Base-by-base conservation (phyloP, 2,329 filamentous ascomycete genomes). In the Colletotrichum magnum region DNA sequence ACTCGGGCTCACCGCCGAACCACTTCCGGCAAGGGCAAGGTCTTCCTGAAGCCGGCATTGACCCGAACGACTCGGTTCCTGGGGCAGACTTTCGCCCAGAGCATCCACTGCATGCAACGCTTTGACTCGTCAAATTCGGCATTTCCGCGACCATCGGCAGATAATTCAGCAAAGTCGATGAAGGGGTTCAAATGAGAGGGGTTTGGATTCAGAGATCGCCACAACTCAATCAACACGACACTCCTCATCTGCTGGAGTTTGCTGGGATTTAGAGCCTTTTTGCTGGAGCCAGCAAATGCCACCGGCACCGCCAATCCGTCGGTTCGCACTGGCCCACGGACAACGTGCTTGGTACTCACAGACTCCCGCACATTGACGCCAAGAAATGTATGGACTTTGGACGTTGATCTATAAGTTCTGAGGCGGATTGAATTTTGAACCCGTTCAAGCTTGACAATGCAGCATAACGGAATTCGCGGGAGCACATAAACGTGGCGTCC, bases 301-400 rank as follows among this genome's bases (percentile, higher is more conserved):
- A 2, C 21, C 21, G 21, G 21, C 21, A 4, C 2, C 21, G 21
- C 24, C 2, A 10, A 36, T 36, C 7, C 9, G 3, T 39, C 59
- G 50, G 39, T 26, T 24, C 45, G 39, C 7, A 18, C 18, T 36
- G 32, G 2, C 51, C 15, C 59, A 61, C 58, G 13, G 41, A 62
- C 50, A 24, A 62, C 45, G 26, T 58, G 39, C 36, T 45, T 53
- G 48, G 16, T 16, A 15, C 47, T 32, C 59, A 64, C 59, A 53
- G 59, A 68, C 65, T 28, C 26, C 45, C 47, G 64, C 64, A 68
- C 43, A 52, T 43, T n/a, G 13, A 52, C n/a, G 52, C 52, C 32
- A 47, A 63, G 58, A 56, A 57, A 52, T 18, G 9, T 62, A 47
- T 24, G 26, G 59, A 47, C n/a, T 62, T 54, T 24, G 26, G 59